Evolutionary conservation across 495 filamentous ascomycete species (phyloP).

Genomic region (Rusavskia elegans): DNA sequence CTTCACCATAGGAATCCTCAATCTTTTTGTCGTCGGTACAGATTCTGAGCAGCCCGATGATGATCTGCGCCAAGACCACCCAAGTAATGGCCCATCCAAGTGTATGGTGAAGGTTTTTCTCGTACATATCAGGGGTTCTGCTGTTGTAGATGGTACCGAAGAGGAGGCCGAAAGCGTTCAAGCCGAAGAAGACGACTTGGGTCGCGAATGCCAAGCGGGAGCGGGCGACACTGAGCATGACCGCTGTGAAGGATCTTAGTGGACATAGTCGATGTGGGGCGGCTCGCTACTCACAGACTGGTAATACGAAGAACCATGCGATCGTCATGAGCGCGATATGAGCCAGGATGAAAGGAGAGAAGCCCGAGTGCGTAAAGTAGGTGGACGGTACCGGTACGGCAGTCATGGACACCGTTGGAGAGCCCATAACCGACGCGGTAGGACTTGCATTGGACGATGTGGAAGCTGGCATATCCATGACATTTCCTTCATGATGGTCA

Average conservation of each 20-base stretch:
- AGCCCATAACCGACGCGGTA: not conserved
- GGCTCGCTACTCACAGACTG: slow-evolving; percentile 45
- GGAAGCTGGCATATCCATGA: slow-evolving; percentile 2
- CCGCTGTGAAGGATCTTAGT: slow-evolving; percentile 32
- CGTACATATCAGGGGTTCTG: slow-evolving; percentile 76
- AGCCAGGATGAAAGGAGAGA: slow-evolving; percentile 49
- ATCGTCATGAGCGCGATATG: slow-evolving; percentile 71
- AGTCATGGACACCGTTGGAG: not conserved
- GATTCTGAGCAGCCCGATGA: slow-evolving; percentile 47
- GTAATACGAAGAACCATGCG: slow-evolving; percentile 73
- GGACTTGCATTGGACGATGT: not conserved
- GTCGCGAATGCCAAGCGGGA: slow-evolving; percentile 57
- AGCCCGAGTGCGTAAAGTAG: slow-evolving; percentile 61
- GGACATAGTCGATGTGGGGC: not conserved
- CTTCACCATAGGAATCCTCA: slow-evolving; percentile 11
- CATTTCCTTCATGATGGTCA: slow-evolving; percentile 6
- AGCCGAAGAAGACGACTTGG: slow-evolving; percentile 60
- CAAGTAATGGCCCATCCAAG: slow-evolving; percentile 76
- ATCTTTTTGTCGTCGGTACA: slow-evolving; percentile 26
- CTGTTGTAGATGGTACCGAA: slow-evolving; percentile 64
- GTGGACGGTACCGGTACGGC: slow-evolving; percentile 21
- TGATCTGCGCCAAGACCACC: slow-evolving; percentile 49
- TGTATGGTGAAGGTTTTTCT: slow-evolving; percentile 75
- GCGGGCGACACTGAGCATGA: slow-evolving; percentile 71
- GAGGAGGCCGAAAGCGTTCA: slow-evolving; percentile 57